Evolutionary conservation across 371 early-diverging fungal genomes (phyloP), one percentile per base, ranked within the genome.

Genomic region (Mucor irregularis): DNA sequence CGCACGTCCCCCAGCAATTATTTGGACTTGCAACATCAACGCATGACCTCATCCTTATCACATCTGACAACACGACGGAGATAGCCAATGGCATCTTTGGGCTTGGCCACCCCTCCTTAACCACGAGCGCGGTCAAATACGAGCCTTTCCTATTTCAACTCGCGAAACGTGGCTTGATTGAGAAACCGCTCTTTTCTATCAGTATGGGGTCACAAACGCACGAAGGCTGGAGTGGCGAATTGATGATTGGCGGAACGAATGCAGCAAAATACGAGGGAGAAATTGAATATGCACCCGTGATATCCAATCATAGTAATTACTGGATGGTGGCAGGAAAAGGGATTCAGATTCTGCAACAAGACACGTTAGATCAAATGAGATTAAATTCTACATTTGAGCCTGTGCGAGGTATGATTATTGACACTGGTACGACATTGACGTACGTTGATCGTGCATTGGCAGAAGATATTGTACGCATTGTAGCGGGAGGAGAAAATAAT

Each of bases 191-290:
- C 2, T 69, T 69, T 46, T 57, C 64, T 10, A 42, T 60, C 4
- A 49, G 49, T 9, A 34, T 60, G 54, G 53, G 61, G 4, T 42
- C 49, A 4, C 26, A 16, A 16, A 4, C 17, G 11, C 48, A 37
- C 0, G 17, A 21, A 14, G 61, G 61, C 9, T 60, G 61, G 61
- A 19, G 40, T 37, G 47, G 85, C 5, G 80, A 83, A 49, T 67
- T 84, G 43, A 69, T 76, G 13, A 67, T 87, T 56, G 84, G 83
- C 11, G 85, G 80, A 1, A 69, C 68, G 17, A 82, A 87, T 60
- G 37, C 50, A 14, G 56, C 67, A 39, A 80, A 78, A 61, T 83
- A 73, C 58, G 53, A 62, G 4, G 86, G 84, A 11, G 61, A 64
- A 1, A 48, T 85, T 46, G 54, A 62, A 3, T 85, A 82, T 42